Evolutionary conservation across 108 stramenopile species (phyloP).

Genomic region (Nannochloropsis oceanica): DNA sequence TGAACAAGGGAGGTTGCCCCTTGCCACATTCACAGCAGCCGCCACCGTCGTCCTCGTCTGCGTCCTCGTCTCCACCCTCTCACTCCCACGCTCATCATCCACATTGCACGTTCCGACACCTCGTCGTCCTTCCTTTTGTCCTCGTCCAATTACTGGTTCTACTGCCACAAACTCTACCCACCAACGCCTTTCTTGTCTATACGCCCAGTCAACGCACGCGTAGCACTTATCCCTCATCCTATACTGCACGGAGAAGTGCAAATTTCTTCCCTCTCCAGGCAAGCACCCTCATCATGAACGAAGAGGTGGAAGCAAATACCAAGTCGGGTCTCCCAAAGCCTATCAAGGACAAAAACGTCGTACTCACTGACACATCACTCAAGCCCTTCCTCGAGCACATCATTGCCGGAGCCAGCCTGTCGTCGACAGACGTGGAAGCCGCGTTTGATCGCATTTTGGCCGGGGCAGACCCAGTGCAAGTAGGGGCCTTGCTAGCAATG

Average conservation of each 20-base stretch:
- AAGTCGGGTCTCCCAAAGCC: not conserved
- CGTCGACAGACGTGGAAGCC: slow-evolving; percentile 26
- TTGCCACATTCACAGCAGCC: not conserved
- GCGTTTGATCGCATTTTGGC: slow-evolving; percentile 19
- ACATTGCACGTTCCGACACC: too few species aligned
- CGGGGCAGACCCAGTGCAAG: slow-evolving; percentile 25
- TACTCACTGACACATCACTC: not conserved
- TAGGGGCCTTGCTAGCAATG: slow-evolving; percentile 56
- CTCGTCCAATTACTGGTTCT: not conserved
- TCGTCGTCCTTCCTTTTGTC: too few species aligned
- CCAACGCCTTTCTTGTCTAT: too few species aligned
- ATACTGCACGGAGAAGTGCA: not conserved
- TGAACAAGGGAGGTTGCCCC: not conserved
- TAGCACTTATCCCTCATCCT: not conserved
- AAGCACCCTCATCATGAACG: not conserved
- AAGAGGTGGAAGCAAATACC: not conserved
- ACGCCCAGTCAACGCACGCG: not conserved
- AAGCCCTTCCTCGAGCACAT: slow-evolving; percentile 33
- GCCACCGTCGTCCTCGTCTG: not conserved
- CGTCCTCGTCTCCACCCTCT: not conserved
- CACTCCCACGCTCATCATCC: too few species aligned
- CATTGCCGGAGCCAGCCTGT: slow-evolving; percentile 13
- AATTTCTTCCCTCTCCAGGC: not conserved
- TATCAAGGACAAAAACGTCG: not conserved
- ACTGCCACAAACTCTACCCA: too few species aligned